Evolutionary conservation across 352 stramenopile species (phyloP).

Genomic region (Phytophthora pinifolia): DNA sequence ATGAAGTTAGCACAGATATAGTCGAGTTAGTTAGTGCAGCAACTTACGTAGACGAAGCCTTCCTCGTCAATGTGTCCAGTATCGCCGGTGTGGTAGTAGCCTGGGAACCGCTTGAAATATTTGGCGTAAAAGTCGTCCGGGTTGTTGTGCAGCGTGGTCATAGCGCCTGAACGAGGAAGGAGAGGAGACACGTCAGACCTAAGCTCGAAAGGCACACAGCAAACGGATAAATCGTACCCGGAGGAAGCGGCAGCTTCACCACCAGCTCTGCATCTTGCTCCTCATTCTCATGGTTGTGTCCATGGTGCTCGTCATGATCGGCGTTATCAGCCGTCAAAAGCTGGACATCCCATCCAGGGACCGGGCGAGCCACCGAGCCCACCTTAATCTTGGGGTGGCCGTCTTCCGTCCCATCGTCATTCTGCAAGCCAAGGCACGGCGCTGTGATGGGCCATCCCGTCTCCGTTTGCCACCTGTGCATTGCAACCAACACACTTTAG

Average conservation of each 20-base stretch:
- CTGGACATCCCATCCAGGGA: constrained; percentile 85
- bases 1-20: constrained; percentile 3
- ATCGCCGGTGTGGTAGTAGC: constrained; percentile 91
- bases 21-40: background rate
- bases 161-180: constrained; percentile 32
- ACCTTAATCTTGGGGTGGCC: constrained; percentile 55
- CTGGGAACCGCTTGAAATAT: constrained; percentile 84
- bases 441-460: constrained; percentile 81
- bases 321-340: constrained; percentile 57
- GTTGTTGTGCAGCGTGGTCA: constrained; percentile 88
- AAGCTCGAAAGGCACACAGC: background rate
- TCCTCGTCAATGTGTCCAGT: constrained; percentile 88
- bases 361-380: constrained; percentile 60
- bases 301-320: constrained; percentile 42
- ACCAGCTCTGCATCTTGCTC: constrained; percentile 66
- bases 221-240: constrained; percentile 34
- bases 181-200: background rate
- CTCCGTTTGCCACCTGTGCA: constrained; percentile 88
- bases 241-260: constrained; percentile 85
- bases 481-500: background rate
- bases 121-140: constrained; percentile 75
- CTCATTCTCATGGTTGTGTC: constrained; percentile 52
- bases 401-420: constrained; percentile 42
- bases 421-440: constrained; percentile 72
- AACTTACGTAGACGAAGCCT: constrained; percentile 84